phyloP scores from a whole-genome alignment of 2,329 filamentous ascomycete genomes.

The Raffaelea deltoideospora region DNA sequence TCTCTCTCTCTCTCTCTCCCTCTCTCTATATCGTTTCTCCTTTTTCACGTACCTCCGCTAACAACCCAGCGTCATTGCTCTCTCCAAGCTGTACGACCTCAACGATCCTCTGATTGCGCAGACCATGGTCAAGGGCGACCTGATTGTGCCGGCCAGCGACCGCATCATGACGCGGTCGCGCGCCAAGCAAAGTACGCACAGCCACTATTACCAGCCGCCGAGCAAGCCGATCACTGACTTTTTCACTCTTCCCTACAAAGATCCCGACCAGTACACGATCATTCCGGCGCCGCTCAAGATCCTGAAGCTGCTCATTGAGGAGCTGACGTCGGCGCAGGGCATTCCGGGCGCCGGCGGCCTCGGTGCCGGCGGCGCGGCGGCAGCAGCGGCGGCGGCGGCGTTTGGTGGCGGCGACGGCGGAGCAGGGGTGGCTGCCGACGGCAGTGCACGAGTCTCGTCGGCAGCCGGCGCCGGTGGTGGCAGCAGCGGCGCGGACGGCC shows the following conservation, averaged over 20 bases:
- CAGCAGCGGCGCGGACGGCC: not conserved
- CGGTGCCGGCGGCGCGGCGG: constrained; percentile 19
- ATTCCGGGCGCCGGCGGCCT: constrained; percentile 21
- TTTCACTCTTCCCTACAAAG: constrained; percentile 24
- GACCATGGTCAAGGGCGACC: constrained; percentile 79
- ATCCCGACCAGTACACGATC: constrained; percentile 79
- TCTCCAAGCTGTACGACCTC: constrained; percentile 80
- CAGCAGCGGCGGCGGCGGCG: constrained; percentile 47
- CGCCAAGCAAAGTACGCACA: constrained; percentile 56
- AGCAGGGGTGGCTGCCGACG: not conserved
- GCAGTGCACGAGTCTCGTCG: no score
- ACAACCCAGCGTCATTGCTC: constrained; percentile 59
- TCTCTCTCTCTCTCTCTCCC: no score
- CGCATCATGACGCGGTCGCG: constrained; percentile 89
- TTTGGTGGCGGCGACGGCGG: constrained; percentile 8
- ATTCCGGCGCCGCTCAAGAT: constrained; percentile 88
- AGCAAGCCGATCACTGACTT: constrained; percentile 7
- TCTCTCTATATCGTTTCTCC: constrained; percentile 5
- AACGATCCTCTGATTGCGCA: constrained; percentile 66
- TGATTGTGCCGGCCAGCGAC: constrained; percentile 66
- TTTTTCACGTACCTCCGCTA: constrained; percentile 11
- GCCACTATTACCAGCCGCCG: constrained; percentile 8
- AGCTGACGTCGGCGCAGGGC: constrained; percentile 70
- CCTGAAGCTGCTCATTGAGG: constrained; percentile 85
- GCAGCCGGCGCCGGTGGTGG: not conserved